A percentile compares a stretch with the other conserved stretches of the same genome.
Conservation (phyloP, 805 yeast species). For the Candida tibetensis region DNA sequence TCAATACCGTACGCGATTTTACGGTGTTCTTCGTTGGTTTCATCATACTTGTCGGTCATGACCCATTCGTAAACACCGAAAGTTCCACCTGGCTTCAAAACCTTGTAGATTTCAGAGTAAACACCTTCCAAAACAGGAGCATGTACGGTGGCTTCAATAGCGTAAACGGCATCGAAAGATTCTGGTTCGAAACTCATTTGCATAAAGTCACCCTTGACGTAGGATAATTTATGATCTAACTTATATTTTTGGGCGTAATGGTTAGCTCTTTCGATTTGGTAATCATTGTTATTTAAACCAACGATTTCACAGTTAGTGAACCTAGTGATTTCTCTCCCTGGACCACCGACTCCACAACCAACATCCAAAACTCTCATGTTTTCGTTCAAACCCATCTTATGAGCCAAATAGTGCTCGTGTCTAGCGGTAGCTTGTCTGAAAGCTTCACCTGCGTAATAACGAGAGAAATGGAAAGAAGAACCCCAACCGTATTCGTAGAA, state of each 20-base stretch:
- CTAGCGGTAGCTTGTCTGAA: constrained; percentile 93
- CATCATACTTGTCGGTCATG: constrained; percentile 92
- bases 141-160: constrained; percentile 98
- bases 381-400: constrained; percentile 74
- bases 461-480: constrained; percentile 93
- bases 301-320: constrained; percentile 84
- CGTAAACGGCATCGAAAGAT: constrained; percentile 93
- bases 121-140: constrained; percentile 97
- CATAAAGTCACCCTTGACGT: constrained; percentile 98
- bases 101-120: constrained; percentile 89
- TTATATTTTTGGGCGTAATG: constrained; percentile 67
- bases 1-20: constrained; percentile 96
- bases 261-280: constrained; percentile 90
- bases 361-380: constrained; percentile 91
- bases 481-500: constrained; percentile 99
- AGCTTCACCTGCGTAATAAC: constrained; percentile 90
- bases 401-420: constrained; percentile 94
- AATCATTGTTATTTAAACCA: constrained; percentile 95
- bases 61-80: constrained; percentile 99
- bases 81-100: constrained; percentile 94
- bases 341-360: constrained; percentile 99
- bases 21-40: constrained; percentile 82
- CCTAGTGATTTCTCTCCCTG: constrained; percentile 92
- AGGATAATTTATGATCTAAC: constrained; percentile 69
- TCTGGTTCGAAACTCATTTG: constrained; percentile 93